Base-by-base conservation (phyloP, 108 stramenopile genomes). In the Stephanodiscus triporus region DNA sequence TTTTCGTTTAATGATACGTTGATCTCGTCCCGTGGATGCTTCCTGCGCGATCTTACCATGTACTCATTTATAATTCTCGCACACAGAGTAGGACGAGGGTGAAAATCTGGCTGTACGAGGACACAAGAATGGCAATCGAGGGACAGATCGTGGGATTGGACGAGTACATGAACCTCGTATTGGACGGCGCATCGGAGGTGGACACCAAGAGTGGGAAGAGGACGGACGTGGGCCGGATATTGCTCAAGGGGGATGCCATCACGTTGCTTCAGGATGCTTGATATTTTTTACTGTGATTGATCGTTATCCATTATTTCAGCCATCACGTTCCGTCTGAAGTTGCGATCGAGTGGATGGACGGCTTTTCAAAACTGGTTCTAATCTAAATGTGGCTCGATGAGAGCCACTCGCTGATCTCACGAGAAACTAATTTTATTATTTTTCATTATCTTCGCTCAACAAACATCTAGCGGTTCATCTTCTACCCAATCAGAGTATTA, bases 241-340 rank as follows among this genome's bases (percentile, higher is more conserved):
- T 99, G 86, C 87, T 99, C 34, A 99, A 99, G 88, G 99, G 99
- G 19, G 99, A 99, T 87, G 82, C 92, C 47, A 97, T 99, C 75
- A 99, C 99, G 10, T 76, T 98, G 63, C 79, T 99, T 73, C 98
- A 98, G 81, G 83, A 89, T 62, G 93, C 92, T n/a, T 72, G 26
- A 80, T 19, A 23, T 36, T 3, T 13, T n/a, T n/a, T n/a, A n/a
- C n/a, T n/a, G n/a, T n/a, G n/a, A n/a, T n/a, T n/a, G n/a, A n/a
- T 53, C 9, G 6, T 53, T 6, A 17, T 53, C 20, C 17, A 23
- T 55, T 19, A 3, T 19, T 24, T 23, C n/a, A 49, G 16, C n/a
- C 2, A 19, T 19, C 2, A 49, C n/a, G 16, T 20, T 9, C 29
- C 14, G 57, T 30, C 32, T 2, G 32, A 34, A 2, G 5, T 22